Percentiles rank a stretch among this genome's conserved stretches.
Conservation (phyloP, 139 green algal genomes). For the Pleodorina starrii region DNA sequence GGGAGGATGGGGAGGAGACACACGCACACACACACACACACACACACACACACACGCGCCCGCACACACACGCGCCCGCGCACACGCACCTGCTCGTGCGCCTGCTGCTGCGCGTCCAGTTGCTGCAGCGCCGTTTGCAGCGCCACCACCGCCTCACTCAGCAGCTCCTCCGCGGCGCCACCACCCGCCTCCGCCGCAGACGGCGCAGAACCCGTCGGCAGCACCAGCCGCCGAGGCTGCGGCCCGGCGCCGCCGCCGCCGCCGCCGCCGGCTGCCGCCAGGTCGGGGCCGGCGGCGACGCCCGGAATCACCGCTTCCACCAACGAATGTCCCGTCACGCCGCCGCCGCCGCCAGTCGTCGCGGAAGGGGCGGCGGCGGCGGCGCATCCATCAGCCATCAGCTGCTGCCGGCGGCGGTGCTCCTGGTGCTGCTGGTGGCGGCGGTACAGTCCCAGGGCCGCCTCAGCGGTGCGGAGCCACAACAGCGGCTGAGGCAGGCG, state of each 20-base stretch:
- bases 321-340: not conserved
- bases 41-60: no score
- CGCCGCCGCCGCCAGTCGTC: not conserved
- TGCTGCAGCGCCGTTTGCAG: slow-evolving; percentile 47
- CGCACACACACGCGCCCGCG: no score
- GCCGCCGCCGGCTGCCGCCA: not conserved
- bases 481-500: slow-evolving; percentile 37
- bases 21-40: no score
- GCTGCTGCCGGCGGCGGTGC: not conserved
- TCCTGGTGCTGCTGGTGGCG: slow-evolving; percentile 28
- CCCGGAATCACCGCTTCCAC: not conserved
- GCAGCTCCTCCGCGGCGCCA: slow-evolving; percentile 33
- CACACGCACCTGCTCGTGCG: slow-evolving; percentile 39
- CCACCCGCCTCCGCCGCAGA: not conserved
- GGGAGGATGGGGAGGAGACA: no score
- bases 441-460: slow-evolving; percentile 41
- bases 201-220: not conserved
- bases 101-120: slow-evolving; percentile 36
- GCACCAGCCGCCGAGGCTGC: not conserved
- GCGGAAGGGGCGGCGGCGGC: not conserved
- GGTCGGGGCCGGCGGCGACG: not conserved
- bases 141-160: slow-evolving; percentile 25
- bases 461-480: slow-evolving; percentile 58
- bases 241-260: not conserved
- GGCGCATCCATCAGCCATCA: not conserved